These are phyloP conservation scores for Trichoderma koningiopsis DNA, from an alignment of 2,329 filamentous ascomycete genomes.

Conservation along the genomic window DNA sequence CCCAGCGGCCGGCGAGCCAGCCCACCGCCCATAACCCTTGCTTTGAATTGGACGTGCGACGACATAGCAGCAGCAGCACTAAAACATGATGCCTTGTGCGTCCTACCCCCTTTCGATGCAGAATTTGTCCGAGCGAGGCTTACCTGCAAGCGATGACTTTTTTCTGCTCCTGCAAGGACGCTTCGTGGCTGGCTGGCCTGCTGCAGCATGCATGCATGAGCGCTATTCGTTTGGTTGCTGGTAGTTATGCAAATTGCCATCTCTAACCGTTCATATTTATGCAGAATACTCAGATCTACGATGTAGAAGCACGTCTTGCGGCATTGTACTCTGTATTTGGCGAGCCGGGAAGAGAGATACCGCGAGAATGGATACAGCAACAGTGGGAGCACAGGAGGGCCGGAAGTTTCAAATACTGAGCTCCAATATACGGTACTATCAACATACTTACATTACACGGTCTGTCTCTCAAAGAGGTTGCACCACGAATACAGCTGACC, in stretches of 20 bases:
- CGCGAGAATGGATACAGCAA: background rate
- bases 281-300: background rate
- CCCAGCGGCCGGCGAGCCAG: background rate
- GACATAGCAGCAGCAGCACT: background rate
- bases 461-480: background rate
- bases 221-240: background rate
- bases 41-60: background rate
- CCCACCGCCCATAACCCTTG: conserved; percentile 7
- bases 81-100: conserved; percentile 3
- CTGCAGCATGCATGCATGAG: conserved; percentile 13
- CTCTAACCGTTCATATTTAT: background rate
- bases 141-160: conserved; percentile 6
- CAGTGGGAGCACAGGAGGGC: background rate
- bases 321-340: background rate
- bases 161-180: background rate
- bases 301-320: background rate
- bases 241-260: background rate
- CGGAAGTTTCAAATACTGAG: background rate
- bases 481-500: background rate
- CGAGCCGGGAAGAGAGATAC: background rate
- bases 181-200: conserved; percentile 22
- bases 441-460: conserved; percentile 6
- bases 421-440: conserved; percentile 8
- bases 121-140: conserved; percentile 10
- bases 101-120: background rate